Evolutionary conservation across 768 basidiomycete genomes (phyloP), one percentile per base, ranked within the genome.

Genomic region (Grammothele lineata): DNA sequence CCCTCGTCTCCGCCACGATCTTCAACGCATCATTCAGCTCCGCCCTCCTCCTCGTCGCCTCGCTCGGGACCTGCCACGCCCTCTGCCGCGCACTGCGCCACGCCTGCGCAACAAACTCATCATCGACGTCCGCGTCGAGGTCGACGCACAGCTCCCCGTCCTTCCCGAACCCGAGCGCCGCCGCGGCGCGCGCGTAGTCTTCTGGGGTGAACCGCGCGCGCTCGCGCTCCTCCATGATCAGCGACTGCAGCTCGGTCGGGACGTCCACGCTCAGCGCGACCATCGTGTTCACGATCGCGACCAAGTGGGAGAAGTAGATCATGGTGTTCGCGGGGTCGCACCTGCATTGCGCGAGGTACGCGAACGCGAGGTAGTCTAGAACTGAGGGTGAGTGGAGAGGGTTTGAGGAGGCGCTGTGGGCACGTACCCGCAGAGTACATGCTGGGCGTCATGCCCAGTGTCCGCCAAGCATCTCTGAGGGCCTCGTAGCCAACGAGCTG

Each of bases 321-420:
- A 79, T 54, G 0, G 87, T 90, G 30, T 72, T 66, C 3, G 64
- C 68, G 24, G 87, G 87, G 57, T 91, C 81, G 63, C 90, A 92
- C 49, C 87, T 84, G 59, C 81, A 85, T 63, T 92, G 87, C 0
- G 87, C 83, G 45, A 83, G 65, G 57, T 92, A 92, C 1, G 82
- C 87, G 61, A 88, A 91, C n/a, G 70, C 69, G 43, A 92, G 72
- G 11, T 88, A 68, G 19, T 85, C 89, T 92, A 54, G 17, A 22
- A 14, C 32, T 23, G 34, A n/a, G n/a, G n/a, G n/a, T n/a, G n/a
- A n/a, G n/a, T n/a, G n/a, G n/a, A n/a, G n/a, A n/a, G n/a, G 33
- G 38, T 37, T 49, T 17, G 50, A 27, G 51, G 27, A 41, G 39
- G n/a, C n/a, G n/a, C n/a, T n/a, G n/a, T n/a, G n/a, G n/a, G 40